Evolutionary conservation across 257 asterid genomes (phyloP).

Genomic region (Solanum tarijense): DNA sequence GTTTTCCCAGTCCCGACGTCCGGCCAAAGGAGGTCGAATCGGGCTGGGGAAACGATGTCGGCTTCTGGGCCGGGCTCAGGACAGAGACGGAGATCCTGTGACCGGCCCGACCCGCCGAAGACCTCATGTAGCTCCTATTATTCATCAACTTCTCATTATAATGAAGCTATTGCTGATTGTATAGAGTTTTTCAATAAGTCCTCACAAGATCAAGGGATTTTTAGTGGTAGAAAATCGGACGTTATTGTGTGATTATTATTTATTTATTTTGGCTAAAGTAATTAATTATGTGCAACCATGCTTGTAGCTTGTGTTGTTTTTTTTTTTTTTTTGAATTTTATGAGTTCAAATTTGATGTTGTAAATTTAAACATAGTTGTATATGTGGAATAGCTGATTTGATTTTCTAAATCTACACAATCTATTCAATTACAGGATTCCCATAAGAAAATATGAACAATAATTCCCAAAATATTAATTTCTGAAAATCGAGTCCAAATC

Average conservation of each 20-base stretch:
- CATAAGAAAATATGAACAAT: neutral
- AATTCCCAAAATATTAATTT: neutral
- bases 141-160: conserved; percentile 12
- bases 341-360: neutral
- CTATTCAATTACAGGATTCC: neutral
- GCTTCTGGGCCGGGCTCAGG: neutral
- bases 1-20: neutral
- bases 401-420: neutral
- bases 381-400: neutral
- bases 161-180: conserved; percentile 20
- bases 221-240: conserved; percentile 25
- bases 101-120: conserved; percentile 5
- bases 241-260: conserved; percentile 13
- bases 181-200: conserved; percentile 31
- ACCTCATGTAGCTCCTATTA: conserved; percentile 11
- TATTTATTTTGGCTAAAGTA: neutral
- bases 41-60: neutral
- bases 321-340: neutral
- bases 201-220: conserved; percentile 18
- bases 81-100: conserved; percentile 1
- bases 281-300: neutral
- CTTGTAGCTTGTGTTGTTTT: neutral
- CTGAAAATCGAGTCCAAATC: neutral
- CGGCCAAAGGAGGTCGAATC: neutral
- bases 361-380: neutral